Evolutionary conservation across 805 yeast genomes (phyloP).

Genomic region (Candida jianshihensis): DNA sequence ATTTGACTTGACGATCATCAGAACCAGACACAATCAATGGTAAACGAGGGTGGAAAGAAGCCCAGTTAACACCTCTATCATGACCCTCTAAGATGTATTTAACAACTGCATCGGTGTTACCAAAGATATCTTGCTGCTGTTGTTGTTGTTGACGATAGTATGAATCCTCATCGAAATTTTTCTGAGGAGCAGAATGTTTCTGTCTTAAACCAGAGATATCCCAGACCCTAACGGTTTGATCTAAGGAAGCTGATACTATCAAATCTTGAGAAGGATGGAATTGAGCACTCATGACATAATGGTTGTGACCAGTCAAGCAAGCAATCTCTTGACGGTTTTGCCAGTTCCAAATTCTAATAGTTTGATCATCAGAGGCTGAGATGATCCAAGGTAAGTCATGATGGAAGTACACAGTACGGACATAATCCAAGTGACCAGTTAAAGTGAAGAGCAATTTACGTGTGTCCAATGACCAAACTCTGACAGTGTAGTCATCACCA

Average conservation of each 20-base stretch:
- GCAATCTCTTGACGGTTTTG: conserved; percentile 97
- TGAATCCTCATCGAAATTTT: conserved; percentile 33
- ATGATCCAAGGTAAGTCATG: conserved; percentile 96
- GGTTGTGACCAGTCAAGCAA: conserved; percentile 95
- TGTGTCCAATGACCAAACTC: conserved; percentile 92
- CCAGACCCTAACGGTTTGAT: conserved; percentile 99
- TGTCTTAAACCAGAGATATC: conserved; percentile 92
- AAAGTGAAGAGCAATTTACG: conserved; percentile 88
- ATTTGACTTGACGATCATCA: conserved; percentile 90
- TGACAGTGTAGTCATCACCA: conserved; percentile 92
- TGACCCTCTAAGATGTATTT: conserved; percentile 97
- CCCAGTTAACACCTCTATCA: conserved; percentile 98
- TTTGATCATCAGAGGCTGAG: conserved; percentile 95
- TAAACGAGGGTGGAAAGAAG: conserved; percentile 92
- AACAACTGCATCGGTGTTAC: conserved; percentile 88
- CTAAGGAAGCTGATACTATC: conserved; percentile 91
- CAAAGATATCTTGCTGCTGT: conserved; percentile 89
- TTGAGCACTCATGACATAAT: conserved; percentile 96
- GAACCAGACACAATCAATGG: conserved; percentile 94
- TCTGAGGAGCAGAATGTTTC: conserved; percentile 83
- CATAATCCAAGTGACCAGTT: conserved; percentile 91
- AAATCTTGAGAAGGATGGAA: conserved; percentile 95
- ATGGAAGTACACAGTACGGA: conserved; percentile 91
- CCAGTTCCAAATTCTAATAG: conserved; percentile 99
- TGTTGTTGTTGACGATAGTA: conserved; percentile 49